Base-by-base conservation (phyloP, 352 stramenopile species). In the Pseudoperonospora humuli region DNA sequence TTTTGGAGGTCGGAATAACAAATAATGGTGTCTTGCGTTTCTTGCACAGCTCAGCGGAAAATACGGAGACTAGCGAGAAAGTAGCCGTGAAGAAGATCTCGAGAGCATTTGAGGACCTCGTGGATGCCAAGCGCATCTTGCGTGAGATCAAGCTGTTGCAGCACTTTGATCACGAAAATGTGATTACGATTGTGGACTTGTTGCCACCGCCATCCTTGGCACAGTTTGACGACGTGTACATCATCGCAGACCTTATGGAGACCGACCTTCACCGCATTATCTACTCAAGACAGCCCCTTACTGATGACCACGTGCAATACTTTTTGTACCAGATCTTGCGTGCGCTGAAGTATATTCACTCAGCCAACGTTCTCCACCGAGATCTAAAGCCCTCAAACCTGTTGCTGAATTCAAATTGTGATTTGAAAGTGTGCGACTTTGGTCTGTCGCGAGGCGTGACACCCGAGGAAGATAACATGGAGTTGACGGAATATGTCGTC, bases 111-210 rank as follows among this genome's bases (percentile, higher is more conserved):
- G 91, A 97, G 39, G 96, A 99, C 67, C 86, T 99, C 24, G 95
- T 99, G 34, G 97, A 99, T 62, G 97, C 96, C 28, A 99, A 99
- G 67, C 88, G 96, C 35, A 99, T 99, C 50, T 68, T 99, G 34
- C 80, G 96, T 17, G 96, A 98, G 67, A 98, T 98, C 58, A 93
- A 95, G 42, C 64, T 97, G 27, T 56, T 97, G 34, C 82, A 94
- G 52, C 84, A 95, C 39, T 95, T 98, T 77, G 74, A 93, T 40
- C 88, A 96, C 61, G 85, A 97, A 61, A 97, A 97, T 43, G 77
- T 99, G 48, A 96, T 99, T 32, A 85, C 82, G 39, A 93, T 98
- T 57, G 67, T 96, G 6, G 94, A 98, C 55, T 81, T 98, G 66
- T 80, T 97, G 67, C 87, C 92, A 15, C 95, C 95, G 3, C 70